phyloP scores from a whole-genome alignment of 495 filamentous ascomycete genomes.

The Trichoderma erinaceum region DNA sequence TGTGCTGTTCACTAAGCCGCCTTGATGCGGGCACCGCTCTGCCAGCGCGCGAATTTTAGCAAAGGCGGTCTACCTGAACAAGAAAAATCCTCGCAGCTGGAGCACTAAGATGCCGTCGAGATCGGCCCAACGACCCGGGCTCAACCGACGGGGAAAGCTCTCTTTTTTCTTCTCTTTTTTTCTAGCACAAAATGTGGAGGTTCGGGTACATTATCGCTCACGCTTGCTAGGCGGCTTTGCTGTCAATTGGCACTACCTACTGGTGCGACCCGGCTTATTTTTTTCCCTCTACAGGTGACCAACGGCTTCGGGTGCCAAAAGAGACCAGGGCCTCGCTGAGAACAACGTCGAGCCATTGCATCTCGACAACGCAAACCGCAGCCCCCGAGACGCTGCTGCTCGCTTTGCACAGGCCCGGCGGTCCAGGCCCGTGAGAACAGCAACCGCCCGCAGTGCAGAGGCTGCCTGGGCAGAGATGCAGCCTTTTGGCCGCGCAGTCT shows the following conservation, averaged over 20 bases:
- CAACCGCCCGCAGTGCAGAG: neutral
- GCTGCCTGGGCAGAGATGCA: constrained; percentile 2
- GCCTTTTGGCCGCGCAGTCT: constrained; percentile 8
- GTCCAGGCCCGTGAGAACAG: neutral
- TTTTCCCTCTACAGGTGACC: neutral
- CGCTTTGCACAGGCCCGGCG: neutral
- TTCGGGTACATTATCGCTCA: constrained; percentile 11
- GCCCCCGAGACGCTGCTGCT: neutral
- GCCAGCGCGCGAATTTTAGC: constrained; percentile 9
- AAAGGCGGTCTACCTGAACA: neutral
- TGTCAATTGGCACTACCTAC: neutral
- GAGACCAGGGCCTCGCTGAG: too few species aligned
- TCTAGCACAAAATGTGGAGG: neutral
- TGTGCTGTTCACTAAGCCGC: neutral
- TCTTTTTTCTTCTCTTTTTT: constrained; percentile 4
- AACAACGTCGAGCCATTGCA: neutral
- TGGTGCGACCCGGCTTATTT: neutral
- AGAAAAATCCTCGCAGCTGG: neutral
- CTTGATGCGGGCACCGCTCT: neutral
- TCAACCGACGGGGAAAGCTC: constrained; percentile 4
- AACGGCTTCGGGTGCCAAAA: too few species aligned
- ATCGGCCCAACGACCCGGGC: constrained; percentile 12
- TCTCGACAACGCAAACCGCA: neutral
- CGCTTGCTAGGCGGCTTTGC: neutral
- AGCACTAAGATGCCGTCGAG: neutral